Base-by-base conservation (phyloP, 306 rosid genomes). In the Castanea mollissima region DNA sequence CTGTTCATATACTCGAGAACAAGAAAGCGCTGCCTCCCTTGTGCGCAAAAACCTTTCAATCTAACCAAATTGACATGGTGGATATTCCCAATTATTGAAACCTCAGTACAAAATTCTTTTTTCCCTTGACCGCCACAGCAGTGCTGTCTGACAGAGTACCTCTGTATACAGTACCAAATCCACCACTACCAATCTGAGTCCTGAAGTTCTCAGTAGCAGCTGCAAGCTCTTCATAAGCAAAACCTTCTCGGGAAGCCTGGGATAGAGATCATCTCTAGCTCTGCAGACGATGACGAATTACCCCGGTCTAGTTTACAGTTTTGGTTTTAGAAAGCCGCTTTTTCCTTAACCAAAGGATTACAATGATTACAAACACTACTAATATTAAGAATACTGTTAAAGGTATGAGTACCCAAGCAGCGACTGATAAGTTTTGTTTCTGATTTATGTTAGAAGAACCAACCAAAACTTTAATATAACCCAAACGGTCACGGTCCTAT, bases 1-100 rank as follows among this genome's bases (percentile, higher is more conserved):
- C 95, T 97, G 49, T 90, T 91, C 99, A 94, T 94, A 70, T 91
- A 94, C 87, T 92, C 97, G 32, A 91, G 93, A 16, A 92, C 93
- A 83, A 92, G 78, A 68, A 94, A 73, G 9, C 95, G 90, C 55
- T 88, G 91, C 71, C 92, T 85, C 78, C 93, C 89, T 71, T 88
- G 90, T 34, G 91, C 95, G 29, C 97, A 94, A 58, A 92, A 94
- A 5, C 97, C 97, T 83, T 76, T 92, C 74, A 94, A 74, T 80
- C 89, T 94, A 44, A 94, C 97, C 88, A 94, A 76, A 79, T 94
- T 92, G 25, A 90, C 86, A 70, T 94, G 99, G 84, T 90, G 97
- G 84, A 91, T 84, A 21, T 84, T 91, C 46, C 99, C 99, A 73
- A 94, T 94, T 0, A 94, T 83, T 62, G 92, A 97, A 69, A 94